phyloP scores from a whole-genome alignment of 208 protist genomes.

The Naegleria gruberi region DNA sequence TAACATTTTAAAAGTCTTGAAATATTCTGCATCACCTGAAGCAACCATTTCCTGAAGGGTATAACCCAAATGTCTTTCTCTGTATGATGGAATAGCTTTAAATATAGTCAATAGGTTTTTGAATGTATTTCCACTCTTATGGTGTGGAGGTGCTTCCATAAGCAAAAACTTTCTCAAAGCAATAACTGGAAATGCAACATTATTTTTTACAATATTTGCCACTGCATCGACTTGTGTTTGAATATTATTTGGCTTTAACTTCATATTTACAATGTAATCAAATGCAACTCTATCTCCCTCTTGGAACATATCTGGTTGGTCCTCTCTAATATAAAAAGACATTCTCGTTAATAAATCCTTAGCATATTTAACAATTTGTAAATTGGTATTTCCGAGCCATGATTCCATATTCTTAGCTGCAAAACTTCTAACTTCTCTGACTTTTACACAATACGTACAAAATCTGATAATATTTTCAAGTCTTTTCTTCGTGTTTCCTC shows the following conservation, averaged over 20 bases:
- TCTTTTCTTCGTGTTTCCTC: not conserved
- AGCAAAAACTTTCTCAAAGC: not conserved
- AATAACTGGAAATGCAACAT: not conserved
- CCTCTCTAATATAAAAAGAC: not conserved
- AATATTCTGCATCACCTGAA: not conserved
- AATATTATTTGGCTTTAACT: not conserved
- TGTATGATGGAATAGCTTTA: not conserved
- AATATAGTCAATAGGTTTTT: not conserved
- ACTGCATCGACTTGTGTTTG: not conserved
- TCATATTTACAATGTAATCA: not conserved
- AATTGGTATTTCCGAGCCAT: not conserved
- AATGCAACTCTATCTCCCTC: not conserved
- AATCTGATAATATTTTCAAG: constrained; percentile 5
- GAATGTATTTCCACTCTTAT: not conserved
- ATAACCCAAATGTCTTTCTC: not conserved
- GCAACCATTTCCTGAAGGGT: not conserved
- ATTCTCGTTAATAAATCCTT: not conserved
- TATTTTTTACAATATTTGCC: not conserved
- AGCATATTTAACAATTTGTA: not conserved
- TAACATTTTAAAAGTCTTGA: not conserved
- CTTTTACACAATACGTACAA: not conserved
- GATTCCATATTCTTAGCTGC: not conserved
- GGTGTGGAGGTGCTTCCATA: not conserved
- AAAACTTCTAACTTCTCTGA: not conserved
- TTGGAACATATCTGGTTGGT: not conserved